Evolutionary conservation across 345 rosid species (phyloP).

Genomic region (Trapa bicornis): DNA sequence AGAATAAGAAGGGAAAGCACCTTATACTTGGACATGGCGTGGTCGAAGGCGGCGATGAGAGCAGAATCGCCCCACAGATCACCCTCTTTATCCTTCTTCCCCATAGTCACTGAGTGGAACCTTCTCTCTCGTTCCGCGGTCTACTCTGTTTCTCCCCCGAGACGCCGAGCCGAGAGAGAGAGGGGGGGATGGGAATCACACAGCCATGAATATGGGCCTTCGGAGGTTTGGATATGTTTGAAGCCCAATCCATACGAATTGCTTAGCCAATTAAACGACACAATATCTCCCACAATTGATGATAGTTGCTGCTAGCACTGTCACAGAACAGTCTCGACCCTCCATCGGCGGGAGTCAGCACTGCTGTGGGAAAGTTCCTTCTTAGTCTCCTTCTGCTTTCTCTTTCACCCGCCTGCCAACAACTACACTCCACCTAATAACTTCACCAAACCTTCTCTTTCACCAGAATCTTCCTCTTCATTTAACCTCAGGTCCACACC

Average conservation of each 20-base stretch:
- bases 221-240: too few relatives aligned
- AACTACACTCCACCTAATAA: not conserved
- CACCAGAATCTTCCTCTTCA: not conserved
- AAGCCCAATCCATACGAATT: too few relatives aligned
- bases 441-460: not conserved
- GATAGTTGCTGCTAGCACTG: too few relatives aligned
- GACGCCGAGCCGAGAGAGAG: not conserved
- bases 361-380: not conserved
- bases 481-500: not conserved
- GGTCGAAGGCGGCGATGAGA: conserved; percentile 47
- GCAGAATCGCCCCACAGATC: conserved; percentile 57
- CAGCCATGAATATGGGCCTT: too few relatives aligned
- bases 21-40: conserved; percentile 51
- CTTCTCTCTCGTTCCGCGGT: not conserved
- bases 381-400: not conserved
- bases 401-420: not conserved
- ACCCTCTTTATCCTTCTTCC: conserved; percentile 17
- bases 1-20: conserved; percentile 11
- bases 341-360: too few relatives aligned
- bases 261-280: too few relatives aligned
- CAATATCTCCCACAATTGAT: too few relatives aligned
- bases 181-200: too few relatives aligned
- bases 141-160: not conserved
- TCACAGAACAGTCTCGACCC: too few relatives aligned
- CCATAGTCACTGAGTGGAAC: not conserved